These are phyloP conservation scores for Epichloe typhina DNA, from an alignment of 2,329 filamentous ascomycete genomes.

Conservation along the genomic window DNA sequence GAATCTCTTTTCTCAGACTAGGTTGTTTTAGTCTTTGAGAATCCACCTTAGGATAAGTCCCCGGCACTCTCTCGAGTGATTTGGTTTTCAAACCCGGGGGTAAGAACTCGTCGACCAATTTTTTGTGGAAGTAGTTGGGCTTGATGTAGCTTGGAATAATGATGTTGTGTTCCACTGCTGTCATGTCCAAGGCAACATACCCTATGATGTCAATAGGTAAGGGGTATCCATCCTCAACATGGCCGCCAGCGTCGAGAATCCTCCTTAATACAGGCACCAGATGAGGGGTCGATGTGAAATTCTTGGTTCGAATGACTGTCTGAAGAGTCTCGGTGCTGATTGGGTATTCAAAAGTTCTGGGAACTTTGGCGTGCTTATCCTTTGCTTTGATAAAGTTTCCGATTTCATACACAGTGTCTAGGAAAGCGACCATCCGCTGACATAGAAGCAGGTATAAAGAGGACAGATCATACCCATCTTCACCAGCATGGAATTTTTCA, in stretches of 20 bases:
- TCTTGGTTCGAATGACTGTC: conserved; percentile 11
- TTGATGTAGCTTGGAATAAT: conserved; percentile 18
- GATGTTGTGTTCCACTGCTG: conserved; percentile 15
- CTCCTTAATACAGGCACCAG: conserved; percentile 14
- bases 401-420: conserved; percentile 17
- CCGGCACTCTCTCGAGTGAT: conserved; percentile 11
- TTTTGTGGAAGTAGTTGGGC: conserved; percentile 13
- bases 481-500: conserved; percentile 5
- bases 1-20: background rate
- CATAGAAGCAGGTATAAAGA: conserved; percentile 12
- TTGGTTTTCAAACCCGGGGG: conserved; percentile 10
- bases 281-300: conserved; percentile 15
- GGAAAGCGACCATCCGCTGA: conserved; percentile 8
- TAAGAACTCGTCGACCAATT: conserved; percentile 12
- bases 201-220: conserved; percentile 15
- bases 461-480: conserved; percentile 10
- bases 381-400: conserved; percentile 15
- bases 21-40: conserved; percentile 3
- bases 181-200: conserved; percentile 16
- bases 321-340: conserved; percentile 7
- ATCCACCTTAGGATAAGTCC: conserved; percentile 14
- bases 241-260: conserved; percentile 10
- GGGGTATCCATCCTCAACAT: background rate
- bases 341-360: conserved; percentile 11
- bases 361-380: conserved; percentile 13